Base-by-base conservation (phyloP, 1,284 basidiomycete genomes). In the Pyrrhoderma noxium region DNA sequence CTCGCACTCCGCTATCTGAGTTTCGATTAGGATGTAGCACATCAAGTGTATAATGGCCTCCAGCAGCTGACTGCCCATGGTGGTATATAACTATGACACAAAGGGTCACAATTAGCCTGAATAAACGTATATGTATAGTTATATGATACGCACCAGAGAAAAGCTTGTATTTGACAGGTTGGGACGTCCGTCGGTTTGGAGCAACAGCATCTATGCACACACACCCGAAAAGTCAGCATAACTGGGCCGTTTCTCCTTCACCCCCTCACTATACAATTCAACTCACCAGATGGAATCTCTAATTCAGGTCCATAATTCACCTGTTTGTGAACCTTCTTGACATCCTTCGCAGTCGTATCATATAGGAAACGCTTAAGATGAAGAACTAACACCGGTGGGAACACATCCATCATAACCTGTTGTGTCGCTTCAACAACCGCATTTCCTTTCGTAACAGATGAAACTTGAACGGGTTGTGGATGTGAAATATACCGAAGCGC, bases 31-130 rank as follows among this genome's bases (percentile, higher is more conserved):
- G 87, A 56, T 92, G 85, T 7, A 94, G 71, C 1, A 96, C 89
- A 57, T 94, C 88, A 41, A 96, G 81, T 1, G 94, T 99, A 70
- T 98, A 99, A 67, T 98, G 94, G 0, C 95, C 95, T 5, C 94
- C 94, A 0, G 84, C 85, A 0, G 95, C 93, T 11, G 88, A 89
- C 43, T 77, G 72, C 1, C 95, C 95, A 62, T 99, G 94, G 67
- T 99, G 95, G 67, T 98, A 98, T 7, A 98, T 72, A 18, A 88
- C 93, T 89, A 60, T 0, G 43, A 34, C 16, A 13, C n/a, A 38
- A 27, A 46, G 46, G 19, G 34, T 16, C 25, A 35, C 4, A 25
- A 41, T 11, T 25, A 22, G 25, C 18, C 11, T 18, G 40, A 53
- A 21, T n/a, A 37, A 47, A 16, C 40, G 11, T n/a, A n/a, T 37